A percentile compares a stretch with the other conserved stretches of the same genome.
Evolutionary conservation across 2,329 filamentous ascomycete genomes (phyloP).

Genomic region (Ceratocystis alfenasii): DNA sequence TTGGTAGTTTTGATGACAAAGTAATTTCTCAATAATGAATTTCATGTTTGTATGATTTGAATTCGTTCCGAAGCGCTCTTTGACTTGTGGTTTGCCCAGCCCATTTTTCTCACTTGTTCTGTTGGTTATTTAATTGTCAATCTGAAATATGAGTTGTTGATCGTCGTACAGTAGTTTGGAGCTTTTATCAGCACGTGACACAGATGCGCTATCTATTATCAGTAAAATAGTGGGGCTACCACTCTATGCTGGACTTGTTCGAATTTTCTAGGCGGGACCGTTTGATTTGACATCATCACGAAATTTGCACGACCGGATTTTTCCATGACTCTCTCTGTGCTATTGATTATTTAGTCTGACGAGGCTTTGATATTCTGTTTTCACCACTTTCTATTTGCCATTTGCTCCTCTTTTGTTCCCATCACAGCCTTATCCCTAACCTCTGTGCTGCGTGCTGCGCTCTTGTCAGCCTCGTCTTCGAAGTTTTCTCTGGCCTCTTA

Average conservation of each 20-base stretch:
- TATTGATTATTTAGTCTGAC: slow-evolving; percentile 3
- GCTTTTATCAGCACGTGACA: slow-evolving; percentile 1
- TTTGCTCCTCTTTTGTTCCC: background rate
- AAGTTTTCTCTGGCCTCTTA: background rate
- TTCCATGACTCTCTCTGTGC: background rate
- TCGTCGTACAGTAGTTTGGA: background rate
- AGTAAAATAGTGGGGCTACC: slow-evolving; percentile 3
- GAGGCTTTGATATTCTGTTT: slow-evolving; percentile 2
- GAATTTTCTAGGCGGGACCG: slow-evolving; percentile 9
- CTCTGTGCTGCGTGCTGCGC: background rate
- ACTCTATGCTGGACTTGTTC: background rate
- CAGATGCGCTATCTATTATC: background rate
- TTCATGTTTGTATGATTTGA: background rate
- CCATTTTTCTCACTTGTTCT: background rate
- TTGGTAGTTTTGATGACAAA: background rate
- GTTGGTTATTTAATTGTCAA: background rate
- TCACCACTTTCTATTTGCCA: background rate
- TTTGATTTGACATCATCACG: slow-evolving; percentile 12
- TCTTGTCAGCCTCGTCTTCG: slow-evolving; percentile 1
- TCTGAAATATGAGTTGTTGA: background rate
- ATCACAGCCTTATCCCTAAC: background rate
- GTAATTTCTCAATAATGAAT: background rate
- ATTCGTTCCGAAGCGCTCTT: background rate
- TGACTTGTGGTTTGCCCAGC: background rate
- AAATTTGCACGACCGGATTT: background rate